These are phyloP conservation scores for Neonectria punicea DNA, from an alignment of 2,329 filamentous ascomycete species.

Conservation along the genomic window DNA sequence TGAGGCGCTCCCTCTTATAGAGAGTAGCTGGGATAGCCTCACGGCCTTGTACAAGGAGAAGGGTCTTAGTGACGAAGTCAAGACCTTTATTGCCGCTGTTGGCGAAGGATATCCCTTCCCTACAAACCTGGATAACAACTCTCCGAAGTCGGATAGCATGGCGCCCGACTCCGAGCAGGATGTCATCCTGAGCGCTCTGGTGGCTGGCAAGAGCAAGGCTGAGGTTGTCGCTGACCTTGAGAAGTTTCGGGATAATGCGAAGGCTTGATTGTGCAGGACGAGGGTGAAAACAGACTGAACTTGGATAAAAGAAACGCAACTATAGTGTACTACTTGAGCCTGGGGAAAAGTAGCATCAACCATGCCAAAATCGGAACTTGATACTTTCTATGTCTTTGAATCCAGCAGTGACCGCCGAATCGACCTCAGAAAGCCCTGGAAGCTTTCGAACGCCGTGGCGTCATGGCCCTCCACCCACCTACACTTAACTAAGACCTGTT, in stretches of 20 bases:
- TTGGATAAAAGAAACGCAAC: not conserved
- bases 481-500: slow-evolving; percentile 60
- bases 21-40: slow-evolving; percentile 56
- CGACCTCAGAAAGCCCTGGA: slow-evolving; percentile 79
- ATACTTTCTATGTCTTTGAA: not conserved
- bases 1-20: slow-evolving; percentile 60
- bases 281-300: not conserved
- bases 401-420: slow-evolving; percentile 37
- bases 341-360: not conserved
- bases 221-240: slow-evolving; percentile 54
- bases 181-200: slow-evolving; percentile 57
- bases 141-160: slow-evolving; percentile 67
- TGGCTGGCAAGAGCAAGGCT: slow-evolving; percentile 51
- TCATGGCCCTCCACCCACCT: slow-evolving; percentile 79
- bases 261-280: slow-evolving; percentile 9
- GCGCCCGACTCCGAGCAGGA: slow-evolving; percentile 69
- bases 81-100: slow-evolving; percentile 60
- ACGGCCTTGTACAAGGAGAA: slow-evolving; percentile 44
- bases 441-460: slow-evolving; percentile 82
- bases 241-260: slow-evolving; percentile 29
- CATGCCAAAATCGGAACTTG: not conserved
- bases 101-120: slow-evolving; percentile 71
- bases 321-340: not conserved
- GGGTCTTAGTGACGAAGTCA: slow-evolving; percentile 54
- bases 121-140: slow-evolving; percentile 67